Conservation (phyloP, 495 filamentous ascomycete genomes). For the Trichoderma virens region DNA sequence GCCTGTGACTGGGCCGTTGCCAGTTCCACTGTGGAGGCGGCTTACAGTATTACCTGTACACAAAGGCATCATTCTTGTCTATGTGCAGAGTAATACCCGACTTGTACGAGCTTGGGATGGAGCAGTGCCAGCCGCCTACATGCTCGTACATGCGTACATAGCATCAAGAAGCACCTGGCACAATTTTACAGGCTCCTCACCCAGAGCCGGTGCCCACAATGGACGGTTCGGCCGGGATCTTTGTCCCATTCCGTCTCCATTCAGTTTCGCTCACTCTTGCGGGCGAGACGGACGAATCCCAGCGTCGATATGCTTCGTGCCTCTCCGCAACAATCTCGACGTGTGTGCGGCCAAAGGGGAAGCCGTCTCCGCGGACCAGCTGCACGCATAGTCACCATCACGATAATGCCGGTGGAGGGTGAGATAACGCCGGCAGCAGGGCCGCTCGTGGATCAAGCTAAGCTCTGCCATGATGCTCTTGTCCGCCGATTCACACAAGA, state of each 20-base stretch:
- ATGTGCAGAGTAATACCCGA: neutral
- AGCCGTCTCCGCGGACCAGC: neutral
- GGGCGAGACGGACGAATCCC: neutral
- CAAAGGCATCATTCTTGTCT: neutral
- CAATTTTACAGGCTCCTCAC: neutral
- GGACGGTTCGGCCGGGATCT: neutral
- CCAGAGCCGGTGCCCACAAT: neutral
- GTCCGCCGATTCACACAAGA: neutral
- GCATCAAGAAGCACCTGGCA: neutral
- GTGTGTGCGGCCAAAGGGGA: neutral
- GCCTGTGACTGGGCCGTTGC: neutral
- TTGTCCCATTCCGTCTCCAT: neutral
- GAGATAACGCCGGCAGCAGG: neutral
- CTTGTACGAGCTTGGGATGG: neutral
- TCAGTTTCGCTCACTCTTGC: neutral
- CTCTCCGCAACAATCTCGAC: neutral
- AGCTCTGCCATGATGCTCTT: neutral
- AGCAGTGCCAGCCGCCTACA: neutral
- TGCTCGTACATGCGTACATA: neutral
- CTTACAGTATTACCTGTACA: neutral
- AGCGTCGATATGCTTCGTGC: neutral
- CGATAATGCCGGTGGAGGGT: neutral
- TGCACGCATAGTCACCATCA: neutral
- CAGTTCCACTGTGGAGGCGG: conserved; percentile 1
- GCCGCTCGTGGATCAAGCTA: neutral